phyloP scores from a whole-genome alignment of 2,329 filamentous ascomycete genomes.

The Didymella segeticola region DNA sequence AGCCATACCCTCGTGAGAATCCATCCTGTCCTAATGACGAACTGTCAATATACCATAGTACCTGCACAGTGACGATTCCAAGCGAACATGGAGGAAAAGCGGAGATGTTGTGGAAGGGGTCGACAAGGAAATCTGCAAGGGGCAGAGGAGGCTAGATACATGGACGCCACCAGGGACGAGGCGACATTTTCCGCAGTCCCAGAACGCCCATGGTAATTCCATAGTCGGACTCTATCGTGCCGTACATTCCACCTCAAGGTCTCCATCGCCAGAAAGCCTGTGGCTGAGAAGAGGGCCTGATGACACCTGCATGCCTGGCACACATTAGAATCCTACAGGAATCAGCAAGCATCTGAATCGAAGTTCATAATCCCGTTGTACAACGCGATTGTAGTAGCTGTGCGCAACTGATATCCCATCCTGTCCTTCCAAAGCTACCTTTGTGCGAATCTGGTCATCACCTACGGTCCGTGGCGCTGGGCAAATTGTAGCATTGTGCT shows the following conservation, averaged over 20 bases:
- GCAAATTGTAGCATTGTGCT: no score
- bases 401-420: no score
- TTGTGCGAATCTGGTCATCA: no score
- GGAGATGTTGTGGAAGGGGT: not conserved
- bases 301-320: no score
- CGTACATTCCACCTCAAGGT: not conserved
- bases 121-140: not conserved
- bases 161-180: not conserved
- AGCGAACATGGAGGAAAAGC: not conserved
- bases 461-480: no score
- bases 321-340: no score
- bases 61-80: no score
- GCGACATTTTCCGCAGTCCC: not conserved
- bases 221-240: not conserved
- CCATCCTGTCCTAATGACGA: not conserved
- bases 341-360: no score
- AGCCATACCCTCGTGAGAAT: not conserved
- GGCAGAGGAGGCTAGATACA: not conserved
- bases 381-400: no score
- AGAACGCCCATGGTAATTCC: not conserved
- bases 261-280: not conserved
- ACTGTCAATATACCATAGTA: not conserved
- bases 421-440: no score
- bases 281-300: not conserved
- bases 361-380: no score